phyloP scores from a whole-genome alignment of 2,329 filamentous ascomycete genomes.

The Botrytis medusae region DNA sequence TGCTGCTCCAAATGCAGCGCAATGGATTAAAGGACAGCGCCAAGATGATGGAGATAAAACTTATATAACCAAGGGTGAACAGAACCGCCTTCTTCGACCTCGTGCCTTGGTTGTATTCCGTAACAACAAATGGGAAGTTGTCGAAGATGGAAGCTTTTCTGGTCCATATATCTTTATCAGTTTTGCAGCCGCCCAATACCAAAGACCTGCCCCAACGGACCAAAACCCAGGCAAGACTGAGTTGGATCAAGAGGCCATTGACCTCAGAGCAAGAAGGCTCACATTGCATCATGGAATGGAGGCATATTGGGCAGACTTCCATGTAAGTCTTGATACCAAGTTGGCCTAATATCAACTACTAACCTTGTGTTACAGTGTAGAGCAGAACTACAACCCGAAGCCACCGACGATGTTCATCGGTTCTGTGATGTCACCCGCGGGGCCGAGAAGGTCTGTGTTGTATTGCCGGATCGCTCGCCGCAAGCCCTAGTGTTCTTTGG shows the following conservation, averaged over 20 bases:
- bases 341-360: background rate
- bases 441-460: conserved; percentile 20
- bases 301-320: conserved; percentile 24
- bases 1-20: conserved; percentile 13
- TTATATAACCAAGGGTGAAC: conserved; percentile 16
- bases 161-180: conserved; percentile 22
- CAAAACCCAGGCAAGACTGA: background rate
- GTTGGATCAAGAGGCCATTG: conserved; percentile 11
- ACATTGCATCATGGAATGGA: conserved; percentile 12
- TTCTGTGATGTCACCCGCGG: conserved; percentile 23
- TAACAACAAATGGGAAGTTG: conserved; percentile 11
- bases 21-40: background rate
- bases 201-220: conserved; percentile 6
- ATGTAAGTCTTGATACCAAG: conserved; percentile 3
- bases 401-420: conserved; percentile 24
- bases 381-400: conserved; percentile 20
- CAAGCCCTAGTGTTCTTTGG: conserved; percentile 21
- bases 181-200: conserved; percentile 23
- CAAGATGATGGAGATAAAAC: conserved; percentile 15
- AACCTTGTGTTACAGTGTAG: background rate
- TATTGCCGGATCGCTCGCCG: conserved; percentile 8
- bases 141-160: conserved; percentile 22
- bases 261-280: conserved; percentile 19
- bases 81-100: conserved; percentile 20
- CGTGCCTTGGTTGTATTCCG: conserved; percentile 20